Evolutionary conservation across 345 rosid genomes (phyloP).

Genomic region (Eucalyptus sideroxylon): DNA sequence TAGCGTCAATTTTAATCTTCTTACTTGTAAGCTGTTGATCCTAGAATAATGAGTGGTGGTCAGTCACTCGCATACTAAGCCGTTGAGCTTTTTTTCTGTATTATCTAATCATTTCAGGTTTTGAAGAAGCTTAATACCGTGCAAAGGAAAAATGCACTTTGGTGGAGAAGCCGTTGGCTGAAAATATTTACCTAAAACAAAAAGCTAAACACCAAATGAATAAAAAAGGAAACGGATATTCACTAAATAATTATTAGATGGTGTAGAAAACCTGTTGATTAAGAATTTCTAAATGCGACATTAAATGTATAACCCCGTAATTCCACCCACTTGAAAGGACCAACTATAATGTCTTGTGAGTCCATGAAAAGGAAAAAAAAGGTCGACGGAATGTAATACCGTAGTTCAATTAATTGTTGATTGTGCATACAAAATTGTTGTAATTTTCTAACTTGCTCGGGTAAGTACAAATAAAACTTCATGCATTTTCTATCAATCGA

Average conservation of each 20-base stretch:
- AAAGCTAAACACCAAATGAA: neutral
- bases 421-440: neutral
- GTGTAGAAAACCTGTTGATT: neutral
- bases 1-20: neutral
- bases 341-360: neutral
- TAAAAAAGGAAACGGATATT: neutral
- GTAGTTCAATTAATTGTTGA: neutral
- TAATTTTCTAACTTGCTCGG: too few species aligned
- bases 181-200: too few species aligned
- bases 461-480: too few species aligned
- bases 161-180: neutral
- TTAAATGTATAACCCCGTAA: neutral
- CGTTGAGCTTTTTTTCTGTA: neutral
- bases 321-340: neutral
- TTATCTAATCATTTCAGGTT: neutral
- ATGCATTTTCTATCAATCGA: neutral
- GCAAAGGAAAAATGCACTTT: neutral
- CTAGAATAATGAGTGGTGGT: neutral
- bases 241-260: neutral
- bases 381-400: neutral
- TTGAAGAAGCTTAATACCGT: neutral
- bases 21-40: neutral
- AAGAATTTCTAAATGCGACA: too few species aligned
- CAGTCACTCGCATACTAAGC: neutral
- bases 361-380: neutral